phyloP scores from a whole-genome alignment of 2,329 filamentous ascomycete genomes.

The Aspergillus fructus region DNA sequence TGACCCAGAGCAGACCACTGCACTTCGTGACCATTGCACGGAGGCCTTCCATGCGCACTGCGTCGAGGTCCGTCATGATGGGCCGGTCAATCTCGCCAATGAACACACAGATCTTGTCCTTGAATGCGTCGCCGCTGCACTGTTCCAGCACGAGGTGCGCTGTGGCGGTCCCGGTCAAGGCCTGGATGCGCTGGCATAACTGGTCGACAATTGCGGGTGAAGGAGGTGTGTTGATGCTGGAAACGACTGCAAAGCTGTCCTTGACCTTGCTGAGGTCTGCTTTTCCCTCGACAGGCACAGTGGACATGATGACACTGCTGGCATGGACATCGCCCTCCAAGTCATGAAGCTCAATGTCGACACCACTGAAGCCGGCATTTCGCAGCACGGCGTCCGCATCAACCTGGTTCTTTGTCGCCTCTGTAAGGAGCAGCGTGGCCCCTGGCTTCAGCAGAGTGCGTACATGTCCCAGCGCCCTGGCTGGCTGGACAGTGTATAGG shows the following conservation, averaged over 20 bases:
- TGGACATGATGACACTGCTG: not conserved
- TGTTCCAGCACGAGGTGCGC: not conserved
- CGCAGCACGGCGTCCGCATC: not conserved
- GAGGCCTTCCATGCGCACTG: not conserved
- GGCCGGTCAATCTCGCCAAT: not conserved
- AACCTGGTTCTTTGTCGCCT: no score
- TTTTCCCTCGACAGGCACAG: not conserved
- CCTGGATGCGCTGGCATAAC: not conserved
- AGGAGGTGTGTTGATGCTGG: not conserved
- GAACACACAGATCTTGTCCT: not conserved
- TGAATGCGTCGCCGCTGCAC: not conserved
- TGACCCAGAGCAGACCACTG: conserved; percentile 5
- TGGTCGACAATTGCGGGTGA: not conserved
- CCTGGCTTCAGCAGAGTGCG: no score
- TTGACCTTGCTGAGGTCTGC: not conserved
- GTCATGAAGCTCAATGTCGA: not conserved
- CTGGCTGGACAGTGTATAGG: no score
- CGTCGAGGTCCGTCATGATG: not conserved
- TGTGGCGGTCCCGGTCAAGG: not conserved
- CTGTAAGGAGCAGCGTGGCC: no score
- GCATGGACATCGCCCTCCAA: not conserved
- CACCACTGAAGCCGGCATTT: not conserved
- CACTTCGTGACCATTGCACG: not conserved
- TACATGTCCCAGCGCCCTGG: no score
- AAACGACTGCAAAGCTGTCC: not conserved